Conservation (phyloP, 495 filamentous ascomycete genomes). For the Neurospora sp. region DNA sequence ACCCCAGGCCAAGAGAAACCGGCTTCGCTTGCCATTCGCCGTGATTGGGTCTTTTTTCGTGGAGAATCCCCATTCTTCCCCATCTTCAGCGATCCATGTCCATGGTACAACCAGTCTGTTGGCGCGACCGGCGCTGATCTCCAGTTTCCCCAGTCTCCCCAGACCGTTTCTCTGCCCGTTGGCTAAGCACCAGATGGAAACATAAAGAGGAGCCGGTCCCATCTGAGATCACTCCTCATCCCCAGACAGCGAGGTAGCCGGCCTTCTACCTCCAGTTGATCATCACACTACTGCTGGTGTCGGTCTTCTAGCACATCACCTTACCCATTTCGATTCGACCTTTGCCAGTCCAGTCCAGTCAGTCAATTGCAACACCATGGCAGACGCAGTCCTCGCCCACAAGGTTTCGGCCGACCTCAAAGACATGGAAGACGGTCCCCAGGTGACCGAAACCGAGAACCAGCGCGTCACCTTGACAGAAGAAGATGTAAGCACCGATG, state of each 20-base stretch:
- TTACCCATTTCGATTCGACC: neutral
- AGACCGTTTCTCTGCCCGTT: neutral
- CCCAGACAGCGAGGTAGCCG: neutral
- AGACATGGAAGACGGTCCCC: neutral
- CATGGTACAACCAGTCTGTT: neutral
- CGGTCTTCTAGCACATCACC: neutral
- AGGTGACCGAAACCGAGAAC: neutral
- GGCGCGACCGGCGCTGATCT: neutral
- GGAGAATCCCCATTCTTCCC: neutral
- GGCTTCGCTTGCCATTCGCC: neutral
- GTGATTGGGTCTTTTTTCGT: neutral
- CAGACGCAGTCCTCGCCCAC: neutral
- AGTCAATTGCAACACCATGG: neutral
- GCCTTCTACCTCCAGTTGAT: neutral
- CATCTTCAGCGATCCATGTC: neutral
- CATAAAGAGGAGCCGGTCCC: neutral
- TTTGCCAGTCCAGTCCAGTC: neutral
- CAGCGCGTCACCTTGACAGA: constrained; percentile 6
- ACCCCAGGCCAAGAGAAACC: neutral
- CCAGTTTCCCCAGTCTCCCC: neutral
- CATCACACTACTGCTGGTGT: neutral
- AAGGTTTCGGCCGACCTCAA: neutral
- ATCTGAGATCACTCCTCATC: neutral
- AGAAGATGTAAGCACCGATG: constrained; percentile 1
- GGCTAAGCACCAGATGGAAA: neutral